phyloP scores from a whole-genome alignment of 768 basidiomycete genomes.

The Dioszegia aurantiaca region DNA sequence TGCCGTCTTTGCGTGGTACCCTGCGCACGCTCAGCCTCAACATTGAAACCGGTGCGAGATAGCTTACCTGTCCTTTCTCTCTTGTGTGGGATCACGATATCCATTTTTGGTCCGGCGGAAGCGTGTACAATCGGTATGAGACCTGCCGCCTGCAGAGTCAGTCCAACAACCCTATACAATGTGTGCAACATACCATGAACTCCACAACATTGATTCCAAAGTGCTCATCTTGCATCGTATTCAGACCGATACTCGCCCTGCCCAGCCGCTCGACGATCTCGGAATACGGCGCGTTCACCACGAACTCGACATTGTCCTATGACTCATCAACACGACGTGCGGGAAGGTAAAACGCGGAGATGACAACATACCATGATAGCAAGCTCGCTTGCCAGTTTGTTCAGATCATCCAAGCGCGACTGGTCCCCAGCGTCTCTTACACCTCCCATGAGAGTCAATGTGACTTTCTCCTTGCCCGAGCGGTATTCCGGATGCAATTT shows the following conservation, averaged over 20 bases:
- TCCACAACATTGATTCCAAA: constrained; percentile 98
- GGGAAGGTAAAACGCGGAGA: no score
- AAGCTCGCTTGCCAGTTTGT: constrained; percentile 62
- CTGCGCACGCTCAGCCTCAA: constrained; percentile 51
- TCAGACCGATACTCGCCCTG: constrained; percentile 75
- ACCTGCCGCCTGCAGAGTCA: constrained; percentile 73
- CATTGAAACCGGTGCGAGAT: background rate
- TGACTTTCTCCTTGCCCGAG: constrained; percentile 51
- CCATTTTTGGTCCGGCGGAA: constrained; percentile 84
- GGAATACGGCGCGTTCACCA: constrained; percentile 77
- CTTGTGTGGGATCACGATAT: constrained; percentile 80
- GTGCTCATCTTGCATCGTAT: constrained; percentile 97
- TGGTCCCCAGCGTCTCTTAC: constrained; percentile 75
- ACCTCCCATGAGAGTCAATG: constrained; percentile 77
- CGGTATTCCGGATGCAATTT: constrained; percentile 62
- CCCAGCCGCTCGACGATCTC: constrained; percentile 70
- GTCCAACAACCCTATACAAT: background rate
- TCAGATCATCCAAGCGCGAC: constrained; percentile 64
- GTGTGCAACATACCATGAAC: constrained; percentile 71
- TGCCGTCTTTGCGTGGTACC: constrained; percentile 72
- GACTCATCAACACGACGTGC: no score
- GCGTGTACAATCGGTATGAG: constrained; percentile 87
- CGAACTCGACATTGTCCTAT: constrained; percentile 71
- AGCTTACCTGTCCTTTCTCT: constrained; percentile 65
- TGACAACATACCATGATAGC: no score